Evolutionary conservation across 129 eudicot species (phyloP), one percentile per base, ranked within the genome.

Genomic region (Pittosporum tobira): DNA sequence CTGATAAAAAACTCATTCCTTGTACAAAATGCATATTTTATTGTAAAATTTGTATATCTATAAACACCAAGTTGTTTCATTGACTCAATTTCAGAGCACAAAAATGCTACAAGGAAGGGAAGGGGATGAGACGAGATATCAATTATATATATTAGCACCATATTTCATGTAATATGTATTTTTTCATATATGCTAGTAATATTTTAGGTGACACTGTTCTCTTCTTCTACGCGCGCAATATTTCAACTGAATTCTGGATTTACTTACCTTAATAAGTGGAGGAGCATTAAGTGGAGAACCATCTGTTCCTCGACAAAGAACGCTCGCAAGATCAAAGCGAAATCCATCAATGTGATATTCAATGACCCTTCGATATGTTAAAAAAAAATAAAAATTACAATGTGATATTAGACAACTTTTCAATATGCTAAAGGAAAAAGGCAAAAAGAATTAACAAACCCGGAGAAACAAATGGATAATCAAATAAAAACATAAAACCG

Each of bases 271-370:
- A 43, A 93, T 51, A 64, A 93, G 80, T 25, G 99, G 99, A 34
- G 99, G 99, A 70, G 96, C 86, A 79, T 58, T 68, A 45, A 93
- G 91, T 2, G 96, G 96, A 54, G 94, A 78, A 72, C 99, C 99
- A 84, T 93, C 96, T 50, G 86, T 70, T 70, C 94, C 96, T 66
- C 99, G 88, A 66, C 99, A 93, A 70, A 93, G 96, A 65, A 87
- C 91, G 72, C 99, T 87, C 20, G 99, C 94, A 52, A 93, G 94
- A 61, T 93, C 99, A 74, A 93, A 93, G 63, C 99, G 96, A 63
- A 93, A 93, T 62, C 99, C 99, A 77, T 93, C 99, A 77, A 93
- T 88, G 61, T 93, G 99, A 80, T 93, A 93, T 60, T 93, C 99
- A 18, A 55, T 47, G 15, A 87, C 99, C 99, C 96, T 91, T 71